Base-by-base conservation (phyloP, 768 basidiomycete species). In the Amanita fuliginea region DNA sequence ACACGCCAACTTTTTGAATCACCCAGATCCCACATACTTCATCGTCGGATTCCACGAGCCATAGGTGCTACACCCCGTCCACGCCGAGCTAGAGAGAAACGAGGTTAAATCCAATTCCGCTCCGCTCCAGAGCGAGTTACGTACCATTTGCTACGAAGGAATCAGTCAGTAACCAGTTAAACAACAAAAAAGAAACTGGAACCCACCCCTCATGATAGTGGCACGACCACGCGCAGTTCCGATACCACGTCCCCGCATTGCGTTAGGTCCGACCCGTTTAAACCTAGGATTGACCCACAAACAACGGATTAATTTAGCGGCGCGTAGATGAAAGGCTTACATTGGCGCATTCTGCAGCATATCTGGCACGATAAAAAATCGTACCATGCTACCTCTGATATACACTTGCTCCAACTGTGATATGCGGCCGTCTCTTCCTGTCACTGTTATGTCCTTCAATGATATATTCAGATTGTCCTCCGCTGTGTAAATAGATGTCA, bases 331-430 rank as follows among this genome's bases (percentile, higher is more conserved):
- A 36, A 24, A 39, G 19, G 72, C 88, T 64, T 62, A 94, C 96
- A 99, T 99, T 16, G 96, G 96, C 11, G 96, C 96, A 64, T 98
- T 98, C 64, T 97, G 89, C 57, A 99, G 73, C 89, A 99, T 97
- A 67, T 98, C 96, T 49, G 96, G 96, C 18, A 99, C 96, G 65
- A 98, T 97, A 71, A 98, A 95, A 74, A 96, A 98, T 56, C 96
- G 78, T 56, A 97, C 75, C 89, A 97, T 96, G 64, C 92, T 94
- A 51, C 96, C 96, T 58, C 96, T 77, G 58, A 99, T 99, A 68
- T 99, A 99, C 28, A 97, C 95, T 67, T 97, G 95, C 71, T 98
- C 96, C 45, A 99, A 76, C 64, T 99, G 96, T 10, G 96, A 96
- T 24, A 99, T 92, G 59, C 96, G 90, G 21, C 96, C 96, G 74